These are phyloP conservation scores for Fagus sylvatica DNA, from an alignment of 306 rosid genomes.

Conservation along the genomic window DNA sequence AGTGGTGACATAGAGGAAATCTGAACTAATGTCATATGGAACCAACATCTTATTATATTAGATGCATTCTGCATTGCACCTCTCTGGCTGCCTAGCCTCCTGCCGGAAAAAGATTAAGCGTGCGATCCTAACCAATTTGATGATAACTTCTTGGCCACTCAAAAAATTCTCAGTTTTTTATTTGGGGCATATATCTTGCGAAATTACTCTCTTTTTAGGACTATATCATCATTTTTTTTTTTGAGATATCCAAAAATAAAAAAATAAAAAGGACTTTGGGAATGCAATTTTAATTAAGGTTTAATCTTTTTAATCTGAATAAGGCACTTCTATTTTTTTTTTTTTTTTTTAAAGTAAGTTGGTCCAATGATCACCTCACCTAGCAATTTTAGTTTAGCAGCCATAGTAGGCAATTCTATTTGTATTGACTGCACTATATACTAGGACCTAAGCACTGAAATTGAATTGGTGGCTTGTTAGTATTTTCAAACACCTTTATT, in stretches of 20 bases:
- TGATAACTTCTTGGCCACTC: neutral
- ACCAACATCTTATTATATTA: neutral
- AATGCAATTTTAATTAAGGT: neutral
- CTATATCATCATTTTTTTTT: neutral
- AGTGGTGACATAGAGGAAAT: constrained; percentile 1
- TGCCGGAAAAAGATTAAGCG: neutral
- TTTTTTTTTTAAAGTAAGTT: neutral
- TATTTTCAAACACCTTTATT: constrained; percentile 10
- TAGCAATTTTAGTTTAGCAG: neutral
- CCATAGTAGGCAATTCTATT: neutral
- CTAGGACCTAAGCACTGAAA: neutral
- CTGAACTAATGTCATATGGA: constrained; percentile 3
- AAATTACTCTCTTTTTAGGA: neutral
- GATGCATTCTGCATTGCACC: constrained; percentile 1
- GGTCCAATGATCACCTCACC: neutral
- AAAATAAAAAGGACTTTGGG: neutral
- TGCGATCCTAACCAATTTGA: too few species aligned
- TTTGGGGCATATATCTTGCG: neutral
- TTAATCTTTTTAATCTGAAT: neutral
- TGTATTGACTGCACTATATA: neutral
- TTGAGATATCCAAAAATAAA: too few species aligned
- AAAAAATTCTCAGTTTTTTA: neutral
- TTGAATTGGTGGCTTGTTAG: neutral
- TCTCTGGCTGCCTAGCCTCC: neutral
- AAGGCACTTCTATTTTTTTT: neutral